phyloP scores from a whole-genome alignment of 805 yeast genomes.

The Metschnikowia peoriensis region DNA sequence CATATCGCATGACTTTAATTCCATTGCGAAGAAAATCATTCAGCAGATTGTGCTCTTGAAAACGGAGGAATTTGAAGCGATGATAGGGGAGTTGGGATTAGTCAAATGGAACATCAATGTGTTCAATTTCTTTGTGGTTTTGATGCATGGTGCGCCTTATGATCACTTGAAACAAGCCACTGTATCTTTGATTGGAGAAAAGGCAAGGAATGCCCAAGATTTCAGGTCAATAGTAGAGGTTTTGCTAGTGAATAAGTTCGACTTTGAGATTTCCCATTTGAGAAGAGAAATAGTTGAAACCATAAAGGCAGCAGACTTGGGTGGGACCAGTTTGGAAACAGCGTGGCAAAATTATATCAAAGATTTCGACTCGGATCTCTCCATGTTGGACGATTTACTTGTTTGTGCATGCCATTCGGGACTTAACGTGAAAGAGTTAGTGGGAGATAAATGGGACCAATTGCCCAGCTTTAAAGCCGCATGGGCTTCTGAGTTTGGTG shows the following conservation, averaged over 20 bases:
- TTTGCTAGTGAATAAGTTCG: conserved; percentile 25
- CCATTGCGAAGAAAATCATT: conserved; percentile 32
- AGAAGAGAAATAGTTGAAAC: conserved; percentile 17
- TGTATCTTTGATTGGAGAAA: conserved; percentile 19
- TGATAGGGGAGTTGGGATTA: conserved; percentile 22
- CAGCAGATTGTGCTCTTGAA: conserved; percentile 33
- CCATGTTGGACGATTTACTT: conserved; percentile 23
- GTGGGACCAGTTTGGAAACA: conserved; percentile 15
- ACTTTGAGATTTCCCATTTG: conserved; percentile 25
- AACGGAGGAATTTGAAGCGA: conserved; percentile 24
- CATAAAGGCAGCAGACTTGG: conserved; percentile 8
- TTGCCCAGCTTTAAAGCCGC: conserved; percentile 7
- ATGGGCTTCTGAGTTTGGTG: neutral
- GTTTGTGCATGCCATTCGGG: conserved; percentile 11
- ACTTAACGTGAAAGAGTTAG: conserved; percentile 18
- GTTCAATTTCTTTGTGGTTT: conserved; percentile 31
- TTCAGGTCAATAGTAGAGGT: conserved; percentile 23
- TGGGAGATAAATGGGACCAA: conserved; percentile 20
- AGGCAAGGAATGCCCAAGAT: conserved; percentile 17
- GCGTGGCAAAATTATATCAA: conserved; percentile 22
- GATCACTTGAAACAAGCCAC: conserved; percentile 27
- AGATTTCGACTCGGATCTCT: conserved; percentile 13
- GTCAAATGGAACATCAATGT: conserved; percentile 30
- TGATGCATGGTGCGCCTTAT: conserved; percentile 38
- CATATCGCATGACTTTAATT: conserved; percentile 22